Percentiles rank a stretch among this genome's conserved stretches.
phyloP scores from a whole-genome alignment of 202 grass and related monocot genomes.

The Panicum hallii region DNA sequence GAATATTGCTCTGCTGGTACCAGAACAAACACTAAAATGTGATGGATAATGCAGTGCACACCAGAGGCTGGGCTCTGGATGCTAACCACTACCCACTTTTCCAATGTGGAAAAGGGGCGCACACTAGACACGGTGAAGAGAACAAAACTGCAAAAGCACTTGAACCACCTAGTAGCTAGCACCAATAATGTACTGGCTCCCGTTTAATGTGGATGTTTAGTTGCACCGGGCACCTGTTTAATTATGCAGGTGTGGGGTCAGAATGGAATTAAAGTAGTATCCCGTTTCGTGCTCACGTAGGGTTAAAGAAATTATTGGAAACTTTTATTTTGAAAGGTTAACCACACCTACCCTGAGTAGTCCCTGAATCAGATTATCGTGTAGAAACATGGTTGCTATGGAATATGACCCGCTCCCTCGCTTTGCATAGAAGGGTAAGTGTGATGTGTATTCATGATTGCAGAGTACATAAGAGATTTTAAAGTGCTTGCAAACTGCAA shows the following conservation, averaged over 20 bases:
- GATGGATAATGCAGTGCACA: not conserved
- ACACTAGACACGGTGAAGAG: not conserved
- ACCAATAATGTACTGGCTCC: not conserved
- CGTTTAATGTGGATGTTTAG: not conserved
- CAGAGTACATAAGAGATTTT: no score
- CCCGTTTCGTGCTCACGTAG: slow-evolving; percentile 18
- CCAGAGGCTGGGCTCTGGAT: not conserved
- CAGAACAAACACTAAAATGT: not conserved
- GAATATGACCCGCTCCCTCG: no score
- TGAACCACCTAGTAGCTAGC: not conserved
- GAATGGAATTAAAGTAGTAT: not conserved
- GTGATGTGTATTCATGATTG: no score
- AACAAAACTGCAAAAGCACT: slow-evolving; percentile 19
- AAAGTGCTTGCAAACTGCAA: no score
- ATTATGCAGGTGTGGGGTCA: not conserved
- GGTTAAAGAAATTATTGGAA: slow-evolving; percentile 10
- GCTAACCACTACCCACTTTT: slow-evolving; percentile 2
- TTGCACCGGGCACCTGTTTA: not conserved
- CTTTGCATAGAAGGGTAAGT: no score
- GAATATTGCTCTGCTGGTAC: not conserved
- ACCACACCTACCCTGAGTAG: not conserved
- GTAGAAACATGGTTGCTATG: no score
- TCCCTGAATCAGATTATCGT: no score
- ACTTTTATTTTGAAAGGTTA: slow-evolving; percentile 27
- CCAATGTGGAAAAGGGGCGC: not conserved